A percentile compares a stretch with the other conserved stretches of the same genome.
phyloP scores from a whole-genome alignment of 306 rosid genomes.

The Trifolium pratense region DNA sequence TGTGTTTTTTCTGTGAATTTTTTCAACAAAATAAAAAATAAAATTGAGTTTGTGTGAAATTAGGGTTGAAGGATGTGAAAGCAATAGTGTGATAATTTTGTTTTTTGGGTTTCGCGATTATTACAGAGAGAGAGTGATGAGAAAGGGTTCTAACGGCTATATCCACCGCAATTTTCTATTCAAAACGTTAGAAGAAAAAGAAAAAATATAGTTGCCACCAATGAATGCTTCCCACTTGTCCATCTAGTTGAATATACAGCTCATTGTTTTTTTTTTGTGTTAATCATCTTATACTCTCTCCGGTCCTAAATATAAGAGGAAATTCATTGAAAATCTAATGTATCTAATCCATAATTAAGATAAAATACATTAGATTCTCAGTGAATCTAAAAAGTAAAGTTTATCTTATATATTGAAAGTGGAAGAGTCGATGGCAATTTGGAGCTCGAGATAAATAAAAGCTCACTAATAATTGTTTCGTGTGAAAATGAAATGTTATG shows the following conservation, averaged over 20 bases:
- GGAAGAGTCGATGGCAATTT: too few species aligned
- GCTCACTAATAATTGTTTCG: too few species aligned
- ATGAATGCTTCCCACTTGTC: conserved; percentile 11
- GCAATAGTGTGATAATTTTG: not conserved
- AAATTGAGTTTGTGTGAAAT: conserved; percentile 1
- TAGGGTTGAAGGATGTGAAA: conserved; percentile 12
- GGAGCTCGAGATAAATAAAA: too few species aligned
- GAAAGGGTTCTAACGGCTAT: conserved; percentile 51
- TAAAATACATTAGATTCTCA: too few species aligned
- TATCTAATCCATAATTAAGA: too few species aligned
- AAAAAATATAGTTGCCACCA: not conserved
- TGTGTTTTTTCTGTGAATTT: not conserved
- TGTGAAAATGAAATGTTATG: too few species aligned
- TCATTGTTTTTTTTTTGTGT: too few species aligned
- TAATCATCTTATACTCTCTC: too few species aligned
- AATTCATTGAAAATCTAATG: too few species aligned
- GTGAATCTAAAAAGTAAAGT: too few species aligned
- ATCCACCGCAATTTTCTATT: conserved; percentile 30
- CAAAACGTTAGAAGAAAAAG: not conserved
- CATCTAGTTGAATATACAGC: not conserved
- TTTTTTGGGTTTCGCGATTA: conserved; percentile 22
- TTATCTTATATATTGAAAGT: too few species aligned
- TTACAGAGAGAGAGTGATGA: not conserved
- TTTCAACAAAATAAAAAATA: not conserved
- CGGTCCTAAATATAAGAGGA: too few species aligned